A percentile compares a stretch with the other conserved stretches of the same genome.
These are phyloP conservation scores for Linum lewisii DNA, from an alignment of 345 rosid species.

Conservation along the genomic window DNA sequence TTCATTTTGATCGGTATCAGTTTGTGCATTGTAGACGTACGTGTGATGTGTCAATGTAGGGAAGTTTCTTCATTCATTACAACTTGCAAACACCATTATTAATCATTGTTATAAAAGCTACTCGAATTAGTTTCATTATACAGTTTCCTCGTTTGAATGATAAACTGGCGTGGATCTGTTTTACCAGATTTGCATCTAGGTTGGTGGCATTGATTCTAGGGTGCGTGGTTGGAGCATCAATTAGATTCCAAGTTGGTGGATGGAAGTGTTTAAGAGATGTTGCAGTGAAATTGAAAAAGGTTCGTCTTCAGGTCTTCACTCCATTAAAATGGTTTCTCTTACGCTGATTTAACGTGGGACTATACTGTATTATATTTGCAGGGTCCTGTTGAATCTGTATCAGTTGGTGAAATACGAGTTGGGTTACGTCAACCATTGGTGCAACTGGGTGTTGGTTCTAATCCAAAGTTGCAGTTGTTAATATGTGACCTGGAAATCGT, in stretches of 20 bases:
- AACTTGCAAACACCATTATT: no score
- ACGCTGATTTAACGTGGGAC: no score
- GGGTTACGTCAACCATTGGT: constrained; percentile 89
- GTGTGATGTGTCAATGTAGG: no score
- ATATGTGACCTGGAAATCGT: constrained; percentile 83
- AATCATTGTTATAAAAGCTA: no score
- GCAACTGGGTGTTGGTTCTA: constrained; percentile 81
- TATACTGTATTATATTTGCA: constrained; percentile 29
- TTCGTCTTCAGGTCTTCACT: constrained; percentile 12
- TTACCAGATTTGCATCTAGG: constrained; percentile 58
- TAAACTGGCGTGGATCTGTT: constrained; percentile 4
- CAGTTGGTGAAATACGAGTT: constrained; percentile 80
- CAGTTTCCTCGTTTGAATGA: neutral
- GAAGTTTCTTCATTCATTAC: no score
- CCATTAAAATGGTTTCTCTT: no score
- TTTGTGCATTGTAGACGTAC: no score
- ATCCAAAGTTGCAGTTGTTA: constrained; percentile 77
- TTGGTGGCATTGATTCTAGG: constrained; percentile 81
- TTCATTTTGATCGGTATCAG: no score
- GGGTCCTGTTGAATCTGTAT: constrained; percentile 92
- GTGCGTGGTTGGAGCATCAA: constrained; percentile 62
- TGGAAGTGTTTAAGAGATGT: constrained; percentile 90
- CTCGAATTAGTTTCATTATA: no score
- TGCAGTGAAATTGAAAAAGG: constrained; percentile 81
- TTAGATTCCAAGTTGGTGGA: constrained; percentile 74